A percentile compares a stretch with the other conserved stretches of the same genome.
phyloP scores from a whole-genome alignment of 2,329 filamentous ascomycete species.

The Fusarium euwallaceae region DNA sequence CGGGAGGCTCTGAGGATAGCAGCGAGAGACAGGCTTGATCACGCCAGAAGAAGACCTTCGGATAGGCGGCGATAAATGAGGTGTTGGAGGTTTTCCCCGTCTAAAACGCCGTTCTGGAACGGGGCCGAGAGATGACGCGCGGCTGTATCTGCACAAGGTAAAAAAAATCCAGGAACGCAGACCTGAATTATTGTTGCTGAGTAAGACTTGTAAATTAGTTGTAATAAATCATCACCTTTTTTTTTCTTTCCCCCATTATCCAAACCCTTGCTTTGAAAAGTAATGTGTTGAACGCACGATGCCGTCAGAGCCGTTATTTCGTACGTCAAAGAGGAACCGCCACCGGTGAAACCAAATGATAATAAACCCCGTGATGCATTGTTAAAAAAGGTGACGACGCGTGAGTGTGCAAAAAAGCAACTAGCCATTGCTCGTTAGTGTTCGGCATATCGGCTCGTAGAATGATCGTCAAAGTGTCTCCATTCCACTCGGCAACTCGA shows the following conservation, averaged over 20 bases:
- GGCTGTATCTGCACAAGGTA: background rate
- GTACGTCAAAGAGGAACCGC: conserved; percentile 1
- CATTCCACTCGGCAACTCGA: conserved; percentile 10
- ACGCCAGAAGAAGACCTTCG: background rate
- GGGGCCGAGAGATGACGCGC: background rate
- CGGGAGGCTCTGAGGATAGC: background rate
- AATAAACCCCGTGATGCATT: background rate
- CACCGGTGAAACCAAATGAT: background rate
- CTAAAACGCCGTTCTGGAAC: background rate
- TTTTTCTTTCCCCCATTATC: too few relatives aligned
- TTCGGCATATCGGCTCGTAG: conserved; percentile 29
- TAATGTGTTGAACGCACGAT: background rate
- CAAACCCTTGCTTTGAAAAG: background rate
- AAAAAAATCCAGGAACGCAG: background rate
- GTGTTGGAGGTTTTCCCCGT: background rate
- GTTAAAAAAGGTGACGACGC: background rate
- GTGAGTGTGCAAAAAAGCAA: background rate
- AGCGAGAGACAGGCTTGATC: too few relatives aligned
- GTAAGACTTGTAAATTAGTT: background rate
- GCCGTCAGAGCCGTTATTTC: conserved; percentile 38
- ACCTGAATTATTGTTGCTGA: background rate
- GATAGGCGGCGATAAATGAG: background rate
- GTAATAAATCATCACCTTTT: background rate
- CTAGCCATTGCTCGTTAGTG: background rate
- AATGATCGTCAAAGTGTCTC: background rate